A percentile compares a stretch with the other conserved stretches of the same genome.
These are phyloP conservation scores for Calonectria ilicicola DNA, from an alignment of 2,329 filamentous ascomycete species.

Conservation along the genomic window DNA sequence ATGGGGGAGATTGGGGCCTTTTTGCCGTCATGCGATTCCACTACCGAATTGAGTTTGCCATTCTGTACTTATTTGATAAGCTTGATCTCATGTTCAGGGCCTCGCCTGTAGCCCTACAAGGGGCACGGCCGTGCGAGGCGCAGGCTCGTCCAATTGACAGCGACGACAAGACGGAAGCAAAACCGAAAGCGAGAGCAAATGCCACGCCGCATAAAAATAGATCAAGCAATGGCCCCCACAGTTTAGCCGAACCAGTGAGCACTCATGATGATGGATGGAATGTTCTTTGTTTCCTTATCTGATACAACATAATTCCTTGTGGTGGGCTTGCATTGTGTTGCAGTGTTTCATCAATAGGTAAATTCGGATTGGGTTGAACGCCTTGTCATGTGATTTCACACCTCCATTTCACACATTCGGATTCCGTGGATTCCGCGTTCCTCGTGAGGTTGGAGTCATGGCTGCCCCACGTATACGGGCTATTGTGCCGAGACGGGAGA, in stretches of 20 bases:
- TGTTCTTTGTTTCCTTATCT: too few relatives aligned
- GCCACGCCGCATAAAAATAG: not conserved
- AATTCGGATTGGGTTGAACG: too few relatives aligned
- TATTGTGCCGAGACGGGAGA: not conserved
- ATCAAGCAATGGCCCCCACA: not conserved
- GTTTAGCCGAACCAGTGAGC: too few relatives aligned
- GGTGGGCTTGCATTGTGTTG: too few relatives aligned
- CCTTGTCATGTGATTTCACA: too few relatives aligned
- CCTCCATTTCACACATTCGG: not conserved
- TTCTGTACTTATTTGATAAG: not conserved
- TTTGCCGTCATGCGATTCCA: too few relatives aligned
- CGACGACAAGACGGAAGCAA: not conserved
- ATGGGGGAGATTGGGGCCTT: not conserved
- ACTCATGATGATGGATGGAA: too few relatives aligned
- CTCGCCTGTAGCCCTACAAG: not conserved
- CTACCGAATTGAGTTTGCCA: not conserved
- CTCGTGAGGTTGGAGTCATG: not conserved
- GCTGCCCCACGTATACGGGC: not conserved
- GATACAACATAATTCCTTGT: too few relatives aligned
- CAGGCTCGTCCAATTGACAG: not conserved
- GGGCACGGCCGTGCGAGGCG: not conserved
- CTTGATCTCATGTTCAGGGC: not conserved
- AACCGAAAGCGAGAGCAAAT: not conserved
- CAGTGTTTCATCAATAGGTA: too few relatives aligned
- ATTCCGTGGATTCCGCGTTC: not conserved